Base-by-base conservation (phyloP, 2,329 filamentous ascomycete species). In the Nemania sp. region DNA sequence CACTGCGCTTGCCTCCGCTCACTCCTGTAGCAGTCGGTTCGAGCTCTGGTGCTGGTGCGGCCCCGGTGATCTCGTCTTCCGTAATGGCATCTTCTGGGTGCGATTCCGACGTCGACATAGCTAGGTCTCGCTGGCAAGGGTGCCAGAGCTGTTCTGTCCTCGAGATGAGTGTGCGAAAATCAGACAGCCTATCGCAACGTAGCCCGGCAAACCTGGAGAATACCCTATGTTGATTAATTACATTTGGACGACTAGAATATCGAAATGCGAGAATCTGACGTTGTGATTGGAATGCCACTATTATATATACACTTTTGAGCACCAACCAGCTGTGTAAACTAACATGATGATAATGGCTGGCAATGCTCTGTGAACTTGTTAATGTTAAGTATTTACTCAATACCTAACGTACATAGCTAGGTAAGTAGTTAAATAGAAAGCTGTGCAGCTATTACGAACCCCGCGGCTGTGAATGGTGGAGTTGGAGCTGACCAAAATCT, bases 61-160 rank as follows among this genome's bases (percentile, higher is more conserved):
- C 77, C 41, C 77, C 78, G 3, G 74, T 66, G 49, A 82, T 82
- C 68, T 84, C 82, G 54, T 82, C 80, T 60, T 78, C 73, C 0
- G 78, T 81, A 60, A 80, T 80, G 7, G 79, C 80, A 74, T 83
- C 81, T 71, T 81, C 77, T 11, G 75, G 29, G 35, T 77, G 74
- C 13, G 73, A 73, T 29, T 75, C 74, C 20, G 60, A 60, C 1
- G 68, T 43, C 10, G 75, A 57, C 75, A 77, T 76, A 32, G 24
- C 58, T 20, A 20, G 51, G 29, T 56, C 15, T 20, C 45, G 29
- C 22, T 15, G 27, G 13, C 13, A 41, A 35, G 26, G n/a, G 24
- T 8, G 35, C 26, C 6, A 15, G 18, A 35, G 51, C 24, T 47
- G 18, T 35, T 35, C 32, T 5, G 8, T 41, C 7, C 3, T 13